phyloP scores from a whole-genome alignment of 2,329 filamentous ascomycete genomes.

The Microsporum audouinii region DNA sequence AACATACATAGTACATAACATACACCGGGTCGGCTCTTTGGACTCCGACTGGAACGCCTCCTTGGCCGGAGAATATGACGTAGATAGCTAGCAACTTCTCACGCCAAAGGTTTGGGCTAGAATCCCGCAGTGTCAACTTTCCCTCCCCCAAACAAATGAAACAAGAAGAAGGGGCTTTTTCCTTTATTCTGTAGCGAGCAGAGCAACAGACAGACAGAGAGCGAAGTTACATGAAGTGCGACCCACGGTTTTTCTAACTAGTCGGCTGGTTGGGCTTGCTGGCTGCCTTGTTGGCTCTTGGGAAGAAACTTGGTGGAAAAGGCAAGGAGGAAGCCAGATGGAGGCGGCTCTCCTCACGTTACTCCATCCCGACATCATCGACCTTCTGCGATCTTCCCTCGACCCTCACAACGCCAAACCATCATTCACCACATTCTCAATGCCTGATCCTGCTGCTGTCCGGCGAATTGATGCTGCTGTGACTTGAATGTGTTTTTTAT shows the following conservation, averaged over 20 bases:
- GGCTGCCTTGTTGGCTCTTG: too few relatives aligned
- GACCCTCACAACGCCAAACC: background rate
- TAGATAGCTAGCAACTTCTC: background rate
- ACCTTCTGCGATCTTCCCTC: background rate
- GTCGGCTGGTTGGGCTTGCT: too few relatives aligned
- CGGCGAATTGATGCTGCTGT: background rate
- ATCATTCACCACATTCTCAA: background rate
- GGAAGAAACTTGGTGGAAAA: too few relatives aligned
- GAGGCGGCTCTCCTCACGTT: background rate
- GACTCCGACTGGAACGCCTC: too few relatives aligned
- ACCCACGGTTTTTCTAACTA: too few relatives aligned
- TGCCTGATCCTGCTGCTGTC: background rate
- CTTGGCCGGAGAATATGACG: background rate
- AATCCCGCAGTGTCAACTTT: background rate
- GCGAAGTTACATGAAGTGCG: too few relatives aligned
- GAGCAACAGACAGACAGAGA: too few relatives aligned
- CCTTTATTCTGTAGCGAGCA: too few relatives aligned
- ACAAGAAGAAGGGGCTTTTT: background rate
- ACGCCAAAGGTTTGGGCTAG: background rate
- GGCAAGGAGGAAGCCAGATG: too few relatives aligned
- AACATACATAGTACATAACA: too few relatives aligned
- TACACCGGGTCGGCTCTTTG: too few relatives aligned
- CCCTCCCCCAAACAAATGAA: background rate
- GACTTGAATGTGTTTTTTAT: background rate
- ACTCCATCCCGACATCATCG: background rate